Percentiles rank a stretch among this genome's conserved stretches.
Conservation (phyloP, 106 monocot species). For the Chionographis japonica region DNA sequence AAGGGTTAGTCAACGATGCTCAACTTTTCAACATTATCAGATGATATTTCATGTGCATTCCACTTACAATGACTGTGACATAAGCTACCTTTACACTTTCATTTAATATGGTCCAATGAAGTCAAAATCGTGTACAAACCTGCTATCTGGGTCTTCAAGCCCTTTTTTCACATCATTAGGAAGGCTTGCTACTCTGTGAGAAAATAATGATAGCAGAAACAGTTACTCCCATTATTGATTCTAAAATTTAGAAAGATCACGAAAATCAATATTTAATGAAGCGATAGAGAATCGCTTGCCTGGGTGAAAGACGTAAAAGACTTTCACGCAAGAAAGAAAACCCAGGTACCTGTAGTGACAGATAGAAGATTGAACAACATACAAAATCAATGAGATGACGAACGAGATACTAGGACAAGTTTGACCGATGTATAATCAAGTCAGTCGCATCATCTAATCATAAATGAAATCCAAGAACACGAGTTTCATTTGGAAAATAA, state of each 20-base stretch:
- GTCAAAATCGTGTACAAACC: constrained; percentile 31
- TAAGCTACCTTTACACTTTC: too few species aligned
- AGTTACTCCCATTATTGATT: constrained; percentile 1
- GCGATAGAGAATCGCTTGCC: constrained; percentile 23
- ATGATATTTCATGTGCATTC: too few species aligned
- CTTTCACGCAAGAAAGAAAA: constrained; percentile 46
- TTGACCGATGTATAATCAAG: too few species aligned
- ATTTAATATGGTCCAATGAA: not conserved
- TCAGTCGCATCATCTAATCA: too few species aligned
- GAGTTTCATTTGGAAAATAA: not conserved
- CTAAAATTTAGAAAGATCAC: not conserved
- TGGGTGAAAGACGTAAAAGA: constrained; percentile 69
- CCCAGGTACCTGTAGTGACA: constrained; percentile 55
- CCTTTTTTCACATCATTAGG: constrained; percentile 58
- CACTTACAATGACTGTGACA: too few species aligned
- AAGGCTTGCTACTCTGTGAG: constrained; percentile 50
- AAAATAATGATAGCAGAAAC: constrained; percentile 1
- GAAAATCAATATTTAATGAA: not conserved
- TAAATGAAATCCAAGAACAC: not conserved
- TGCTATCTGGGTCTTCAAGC: constrained; percentile 91
- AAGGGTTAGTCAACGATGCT: too few species aligned
- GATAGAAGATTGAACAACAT: not conserved
- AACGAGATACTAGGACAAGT: not conserved
- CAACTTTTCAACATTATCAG: too few species aligned
- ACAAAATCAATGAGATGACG: not conserved